Conservation (phyloP, 1,284 basidiomycete genomes). For the Cryptococcus sp. region DNA sequence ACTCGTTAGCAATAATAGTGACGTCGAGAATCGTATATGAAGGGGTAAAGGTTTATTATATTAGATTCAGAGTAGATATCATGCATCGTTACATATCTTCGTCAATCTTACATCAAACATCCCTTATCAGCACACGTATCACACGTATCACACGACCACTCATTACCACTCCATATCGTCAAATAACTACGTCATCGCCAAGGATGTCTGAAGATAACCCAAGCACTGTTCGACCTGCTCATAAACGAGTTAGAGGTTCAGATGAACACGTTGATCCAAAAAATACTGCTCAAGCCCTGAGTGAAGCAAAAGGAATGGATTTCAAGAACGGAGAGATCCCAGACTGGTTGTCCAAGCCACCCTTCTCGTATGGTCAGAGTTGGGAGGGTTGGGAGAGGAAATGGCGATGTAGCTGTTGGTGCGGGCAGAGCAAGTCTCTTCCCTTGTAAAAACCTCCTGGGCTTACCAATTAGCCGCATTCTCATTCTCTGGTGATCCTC, state of each 20-base stretch:
- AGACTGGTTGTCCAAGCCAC: constrained; percentile 24
- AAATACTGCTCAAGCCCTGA: background rate
- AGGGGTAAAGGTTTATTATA: too few species aligned
- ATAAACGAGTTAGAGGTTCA: background rate
- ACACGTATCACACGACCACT: too few species aligned
- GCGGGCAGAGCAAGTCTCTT: constrained; percentile 29
- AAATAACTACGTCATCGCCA: too few species aligned
- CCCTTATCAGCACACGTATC: too few species aligned
- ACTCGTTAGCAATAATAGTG: too few species aligned
- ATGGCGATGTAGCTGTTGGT: constrained; percentile 34
- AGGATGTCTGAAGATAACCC: background rate
- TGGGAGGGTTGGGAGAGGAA: constrained; percentile 27
- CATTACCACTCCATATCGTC: too few species aligned
- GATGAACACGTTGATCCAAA: background rate
- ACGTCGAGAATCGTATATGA: too few species aligned
- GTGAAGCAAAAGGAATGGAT: constrained; percentile 1
- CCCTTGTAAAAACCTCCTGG: too few species aligned
- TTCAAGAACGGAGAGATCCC: constrained; percentile 18
- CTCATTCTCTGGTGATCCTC: constrained; percentile 21
- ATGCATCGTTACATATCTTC: too few species aligned
- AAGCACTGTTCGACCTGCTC: background rate
- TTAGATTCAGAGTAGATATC: too few species aligned
- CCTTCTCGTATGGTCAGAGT: constrained; percentile 17
- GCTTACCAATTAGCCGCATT: constrained; percentile 20
- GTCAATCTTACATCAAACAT: too few species aligned